Percentiles rank a stretch among this genome's conserved stretches.
Evolutionary conservation across 2,329 filamentous ascomycete genomes (phyloP).

Genomic region (Ploettnerulaceae sp.): DNA sequence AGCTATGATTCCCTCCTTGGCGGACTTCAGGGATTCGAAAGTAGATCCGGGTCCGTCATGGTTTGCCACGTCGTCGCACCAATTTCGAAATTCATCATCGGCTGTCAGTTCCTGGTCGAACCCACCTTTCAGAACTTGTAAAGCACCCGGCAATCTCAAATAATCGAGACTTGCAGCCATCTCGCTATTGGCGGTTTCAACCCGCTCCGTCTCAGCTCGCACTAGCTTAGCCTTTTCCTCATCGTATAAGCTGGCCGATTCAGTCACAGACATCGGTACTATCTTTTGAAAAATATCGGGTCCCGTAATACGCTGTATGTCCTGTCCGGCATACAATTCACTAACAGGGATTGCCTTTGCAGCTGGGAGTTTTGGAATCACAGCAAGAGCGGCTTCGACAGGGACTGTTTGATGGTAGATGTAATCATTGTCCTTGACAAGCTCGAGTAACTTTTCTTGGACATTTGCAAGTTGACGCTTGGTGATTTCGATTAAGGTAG

Average conservation of each 20-base stretch:
- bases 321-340: constrained; percentile 93
- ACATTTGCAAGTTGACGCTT: constrained; percentile 77
- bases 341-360: constrained; percentile 96
- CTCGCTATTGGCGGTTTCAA: constrained; percentile 88
- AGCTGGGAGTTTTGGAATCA: constrained; percentile 85
- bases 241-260: constrained; percentile 94
- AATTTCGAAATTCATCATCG: constrained; percentile 86
- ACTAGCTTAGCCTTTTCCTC: constrained; percentile 97
- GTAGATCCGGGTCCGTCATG: constrained; percentile 74
- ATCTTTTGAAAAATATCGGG: constrained; percentile 97
- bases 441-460: constrained; percentile 71
- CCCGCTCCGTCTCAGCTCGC: constrained; percentile 86
- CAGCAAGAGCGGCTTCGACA: constrained; percentile 72
- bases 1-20: constrained; percentile 69
- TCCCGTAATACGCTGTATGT: constrained; percentile 94
- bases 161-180: constrained; percentile 96
- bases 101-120: constrained; percentile 84
- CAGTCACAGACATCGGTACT: constrained; percentile 90
- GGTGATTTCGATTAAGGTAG: constrained; percentile 70
- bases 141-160: constrained; percentile 77
- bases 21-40: constrained; percentile 72
- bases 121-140: constrained; percentile 89
- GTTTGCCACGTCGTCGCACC: constrained; percentile 89
- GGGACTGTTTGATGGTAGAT: constrained; percentile 95
- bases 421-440: constrained; percentile 92